Evolutionary conservation across 129 eudicot species (phyloP).

Genomic region (Solidago caesia): DNA sequence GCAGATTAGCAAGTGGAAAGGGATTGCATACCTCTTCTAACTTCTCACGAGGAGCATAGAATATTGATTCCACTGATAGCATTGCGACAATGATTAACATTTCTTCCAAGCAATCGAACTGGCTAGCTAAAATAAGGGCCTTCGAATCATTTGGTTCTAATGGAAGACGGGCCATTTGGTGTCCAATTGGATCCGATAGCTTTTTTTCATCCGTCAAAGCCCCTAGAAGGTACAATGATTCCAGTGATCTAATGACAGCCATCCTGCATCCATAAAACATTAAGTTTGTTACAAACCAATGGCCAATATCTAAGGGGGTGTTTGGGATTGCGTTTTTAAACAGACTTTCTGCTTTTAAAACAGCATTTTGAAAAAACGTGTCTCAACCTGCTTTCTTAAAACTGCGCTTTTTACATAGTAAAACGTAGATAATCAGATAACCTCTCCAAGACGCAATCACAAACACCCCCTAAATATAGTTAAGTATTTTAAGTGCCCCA

Average conservation of each 20-base stretch:
- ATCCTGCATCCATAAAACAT: slow-evolving; percentile 42
- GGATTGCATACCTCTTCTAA: slow-evolving; percentile 68
- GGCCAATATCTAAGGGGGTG: not conserved
- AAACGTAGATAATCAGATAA: not conserved
- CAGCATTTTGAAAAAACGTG: not conserved
- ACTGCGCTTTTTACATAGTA: not conserved
- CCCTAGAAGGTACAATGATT: slow-evolving; percentile 68
- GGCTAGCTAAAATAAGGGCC: slow-evolving; percentile 80
- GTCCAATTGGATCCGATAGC: slow-evolving; percentile 85
- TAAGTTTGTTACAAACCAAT: not conserved
- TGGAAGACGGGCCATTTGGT: slow-evolving; percentile 88
- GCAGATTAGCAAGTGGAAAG: not conserved
- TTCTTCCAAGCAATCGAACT: slow-evolving; percentile 87
- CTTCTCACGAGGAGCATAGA: slow-evolving; percentile 88
- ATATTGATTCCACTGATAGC: slow-evolving; percentile 94
- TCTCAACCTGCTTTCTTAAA: not conserved
- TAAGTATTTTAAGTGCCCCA: not conserved
- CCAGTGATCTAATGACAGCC: slow-evolving; percentile 76
- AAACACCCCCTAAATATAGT: not conserved
- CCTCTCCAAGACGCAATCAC: not conserved
- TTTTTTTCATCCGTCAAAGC: slow-evolving; percentile 77
- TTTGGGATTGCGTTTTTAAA: not conserved
- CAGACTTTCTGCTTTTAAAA: not conserved
- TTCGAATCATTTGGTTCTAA: slow-evolving; percentile 81
- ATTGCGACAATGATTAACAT: slow-evolving; percentile 88